A percentile compares a stretch with the other conserved stretches of the same genome.
phyloP scores from a whole-genome alignment of 1,284 basidiomycete genomes.

The Rhodotorula sp. region DNA sequence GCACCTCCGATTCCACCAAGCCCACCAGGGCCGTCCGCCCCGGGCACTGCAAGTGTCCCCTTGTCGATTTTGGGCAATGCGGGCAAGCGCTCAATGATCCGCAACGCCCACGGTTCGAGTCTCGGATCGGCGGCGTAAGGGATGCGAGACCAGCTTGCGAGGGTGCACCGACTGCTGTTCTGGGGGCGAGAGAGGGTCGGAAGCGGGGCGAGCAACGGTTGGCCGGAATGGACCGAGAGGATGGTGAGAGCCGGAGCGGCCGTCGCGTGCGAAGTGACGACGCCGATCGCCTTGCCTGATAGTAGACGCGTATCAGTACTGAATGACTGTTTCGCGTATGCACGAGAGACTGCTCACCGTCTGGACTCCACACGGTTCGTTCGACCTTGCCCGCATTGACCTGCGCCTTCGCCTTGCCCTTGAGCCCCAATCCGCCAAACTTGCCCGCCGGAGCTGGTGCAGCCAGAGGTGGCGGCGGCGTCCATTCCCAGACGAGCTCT shows the following conservation, averaged over 20 bases:
- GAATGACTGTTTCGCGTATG: no score
- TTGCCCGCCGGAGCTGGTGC: constrained; percentile 4
- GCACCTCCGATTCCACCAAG: neutral
- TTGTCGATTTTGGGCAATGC: constrained; percentile 26
- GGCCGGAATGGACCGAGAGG: constrained; percentile 32
- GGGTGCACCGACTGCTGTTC: neutral
- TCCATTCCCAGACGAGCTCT: constrained; percentile 32
- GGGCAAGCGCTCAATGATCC: constrained; percentile 17
- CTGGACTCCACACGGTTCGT: constrained; percentile 20
- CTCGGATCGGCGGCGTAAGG: neutral
- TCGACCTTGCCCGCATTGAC: constrained; percentile 11
- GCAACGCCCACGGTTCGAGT: constrained; percentile 13
- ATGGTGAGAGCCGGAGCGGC: constrained; percentile 17
- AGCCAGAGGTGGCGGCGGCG: constrained; percentile 13
- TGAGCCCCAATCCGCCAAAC: constrained; percentile 11
- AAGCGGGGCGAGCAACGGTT: neutral
- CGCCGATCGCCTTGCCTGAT: constrained; percentile 28
- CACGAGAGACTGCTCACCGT: constrained; percentile 8
- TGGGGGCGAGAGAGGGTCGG: no score
- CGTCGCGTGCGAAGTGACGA: constrained; percentile 7
- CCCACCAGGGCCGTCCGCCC: neutral
- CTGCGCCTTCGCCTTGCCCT: constrained; percentile 28
- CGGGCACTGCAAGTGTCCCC: constrained; percentile 1
- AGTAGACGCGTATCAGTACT: no score
- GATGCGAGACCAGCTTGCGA: constrained; percentile 28